Percentiles rank a stretch among this genome's conserved stretches.
phyloP scores from a whole-genome alignment of 345 rosid genomes.

The Excoecaria cochinchinensis region DNA sequence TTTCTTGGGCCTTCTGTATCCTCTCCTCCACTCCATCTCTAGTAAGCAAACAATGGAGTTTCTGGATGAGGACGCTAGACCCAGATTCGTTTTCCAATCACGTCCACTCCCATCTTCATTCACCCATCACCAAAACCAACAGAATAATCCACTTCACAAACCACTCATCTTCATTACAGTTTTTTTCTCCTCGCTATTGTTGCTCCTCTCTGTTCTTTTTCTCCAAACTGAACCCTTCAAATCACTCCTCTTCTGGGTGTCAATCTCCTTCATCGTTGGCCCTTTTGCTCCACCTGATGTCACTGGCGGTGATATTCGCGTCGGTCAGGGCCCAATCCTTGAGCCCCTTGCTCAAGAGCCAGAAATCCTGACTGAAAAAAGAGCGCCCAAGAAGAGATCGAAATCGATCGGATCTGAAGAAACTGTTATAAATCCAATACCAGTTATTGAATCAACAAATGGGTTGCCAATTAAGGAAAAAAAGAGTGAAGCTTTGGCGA shows the following conservation, averaged over 20 bases:
- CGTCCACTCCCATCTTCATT: slow-evolving; percentile 39
- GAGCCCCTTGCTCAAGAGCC: slow-evolving; percentile 41
- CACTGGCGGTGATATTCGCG: slow-evolving; percentile 77
- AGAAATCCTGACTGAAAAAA: slow-evolving; percentile 46
- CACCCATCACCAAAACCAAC: slow-evolving; percentile 13
- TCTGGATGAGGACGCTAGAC: slow-evolving; percentile 77
- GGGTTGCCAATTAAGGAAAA: slow-evolving; percentile 30
- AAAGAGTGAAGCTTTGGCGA: slow-evolving; percentile 27
- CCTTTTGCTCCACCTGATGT: slow-evolving; percentile 69
- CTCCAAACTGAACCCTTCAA: slow-evolving; percentile 61
- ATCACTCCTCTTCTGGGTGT: slow-evolving; percentile 69
- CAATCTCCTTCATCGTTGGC: slow-evolving; percentile 61
- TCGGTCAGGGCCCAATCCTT: slow-evolving; percentile 71
- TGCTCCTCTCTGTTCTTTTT: slow-evolving; percentile 56
- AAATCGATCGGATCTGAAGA: slow-evolving; percentile 42
- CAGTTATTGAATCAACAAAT: neutral
- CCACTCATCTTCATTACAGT: slow-evolving; percentile 34
- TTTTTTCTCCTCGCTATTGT: slow-evolving; percentile 36
- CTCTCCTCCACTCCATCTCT: neutral
- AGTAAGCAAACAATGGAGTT: slow-evolving; percentile 59
- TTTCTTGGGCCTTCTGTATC: neutral
- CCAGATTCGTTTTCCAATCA: slow-evolving; percentile 71
- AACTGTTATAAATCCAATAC: slow-evolving; percentile 8
- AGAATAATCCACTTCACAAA: slow-evolving; percentile 23
- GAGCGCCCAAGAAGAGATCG: slow-evolving; percentile 44